These are phyloP conservation scores for Bathelium albidoporum DNA, from an alignment of 495 filamentous ascomycete species.

Conservation along the genomic window DNA sequence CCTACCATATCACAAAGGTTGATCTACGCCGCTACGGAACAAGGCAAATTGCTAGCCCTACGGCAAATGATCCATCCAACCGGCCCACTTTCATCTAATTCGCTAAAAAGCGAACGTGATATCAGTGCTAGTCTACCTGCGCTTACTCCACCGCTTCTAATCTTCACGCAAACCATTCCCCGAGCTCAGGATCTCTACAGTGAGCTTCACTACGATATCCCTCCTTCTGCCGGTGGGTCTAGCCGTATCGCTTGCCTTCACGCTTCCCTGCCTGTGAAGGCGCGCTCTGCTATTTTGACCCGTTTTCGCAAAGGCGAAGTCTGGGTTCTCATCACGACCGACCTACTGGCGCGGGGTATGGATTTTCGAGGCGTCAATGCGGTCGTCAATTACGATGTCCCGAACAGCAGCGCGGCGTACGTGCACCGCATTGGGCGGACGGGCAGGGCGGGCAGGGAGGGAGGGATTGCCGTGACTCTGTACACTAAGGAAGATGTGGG, in stretches of 20 bases:
- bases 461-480: slow-evolving; percentile 84
- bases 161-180: slow-evolving; percentile 91
- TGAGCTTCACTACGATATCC: slow-evolving; percentile 92
- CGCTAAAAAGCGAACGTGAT: neutral
- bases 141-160: slow-evolving; percentile 76
- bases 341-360: slow-evolving; percentile 79
- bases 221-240: slow-evolving; percentile 72
- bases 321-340: slow-evolving; percentile 93
- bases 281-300: slow-evolving; percentile 70
- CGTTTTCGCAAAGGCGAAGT: slow-evolving; percentile 85
- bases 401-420: slow-evolving; percentile 75
- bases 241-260: slow-evolving; percentile 85
- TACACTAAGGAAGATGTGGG: slow-evolving; percentile 92
- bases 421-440: slow-evolving; percentile 91
- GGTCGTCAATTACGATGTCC: slow-evolving; percentile 95
- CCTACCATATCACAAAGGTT: slow-evolving; percentile 84
- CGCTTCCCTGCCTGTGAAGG: slow-evolving; percentile 66
- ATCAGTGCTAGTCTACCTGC: slow-evolving; percentile 35
- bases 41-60: slow-evolving; percentile 84
- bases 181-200: slow-evolving; percentile 77
- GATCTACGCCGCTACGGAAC: slow-evolving; percentile 82
- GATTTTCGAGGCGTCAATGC: slow-evolving; percentile 90
- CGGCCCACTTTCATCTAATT: slow-evolving; percentile 37
- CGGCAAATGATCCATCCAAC: slow-evolving; percentile 84
- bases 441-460: slow-evolving; percentile 74